Evolutionary conservation across 2,329 filamentous ascomycete species (phyloP).

Genomic region (Diaporthe sp.): DNA sequence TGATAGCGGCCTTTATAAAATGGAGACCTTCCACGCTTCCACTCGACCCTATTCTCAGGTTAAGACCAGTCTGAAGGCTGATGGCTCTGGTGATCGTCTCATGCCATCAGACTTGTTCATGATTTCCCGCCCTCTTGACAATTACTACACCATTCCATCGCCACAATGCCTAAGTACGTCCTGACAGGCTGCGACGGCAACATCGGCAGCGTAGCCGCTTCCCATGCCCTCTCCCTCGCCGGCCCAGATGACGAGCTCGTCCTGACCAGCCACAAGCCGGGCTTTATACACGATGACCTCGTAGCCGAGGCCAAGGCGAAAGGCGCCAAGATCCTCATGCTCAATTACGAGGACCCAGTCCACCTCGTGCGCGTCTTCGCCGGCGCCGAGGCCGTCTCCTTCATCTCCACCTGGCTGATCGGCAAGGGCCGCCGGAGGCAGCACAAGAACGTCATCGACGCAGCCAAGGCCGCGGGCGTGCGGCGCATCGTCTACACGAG

Average conservation of each 20-base stretch:
- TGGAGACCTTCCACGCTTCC: background rate
- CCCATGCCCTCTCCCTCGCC: slow-evolving; percentile 37
- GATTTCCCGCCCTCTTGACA: no score
- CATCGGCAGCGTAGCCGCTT: slow-evolving; percentile 39
- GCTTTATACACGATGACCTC: slow-evolving; percentile 30
- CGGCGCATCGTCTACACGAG: slow-evolving; percentile 42
- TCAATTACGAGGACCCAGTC: slow-evolving; percentile 40
- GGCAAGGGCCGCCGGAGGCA: slow-evolving; percentile 38
- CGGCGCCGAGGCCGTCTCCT: slow-evolving; percentile 42
- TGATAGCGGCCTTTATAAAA: background rate
- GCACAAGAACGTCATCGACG: slow-evolving; percentile 40
- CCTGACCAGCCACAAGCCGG: slow-evolving; percentile 35
- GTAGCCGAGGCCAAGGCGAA: slow-evolving; percentile 26
- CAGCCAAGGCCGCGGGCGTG: slow-evolving; percentile 37
- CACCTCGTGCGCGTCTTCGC: slow-evolving; percentile 39
- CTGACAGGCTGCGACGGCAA: slow-evolving; percentile 40
- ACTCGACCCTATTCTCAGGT: background rate
- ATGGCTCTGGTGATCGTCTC: background rate
- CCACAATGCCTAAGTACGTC: slow-evolving; percentile 40
- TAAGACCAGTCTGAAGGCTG: background rate
- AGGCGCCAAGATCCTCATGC: slow-evolving; percentile 34
- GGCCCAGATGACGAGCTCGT: slow-evolving; percentile 40
- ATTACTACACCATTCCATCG: background rate
- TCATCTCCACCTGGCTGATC: slow-evolving; percentile 42
- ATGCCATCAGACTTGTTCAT: background rate